A percentile compares a stretch with the other conserved stretches of the same genome.
Conservation (phyloP, 306 rosid species). For the Prunus armeniaca region DNA sequence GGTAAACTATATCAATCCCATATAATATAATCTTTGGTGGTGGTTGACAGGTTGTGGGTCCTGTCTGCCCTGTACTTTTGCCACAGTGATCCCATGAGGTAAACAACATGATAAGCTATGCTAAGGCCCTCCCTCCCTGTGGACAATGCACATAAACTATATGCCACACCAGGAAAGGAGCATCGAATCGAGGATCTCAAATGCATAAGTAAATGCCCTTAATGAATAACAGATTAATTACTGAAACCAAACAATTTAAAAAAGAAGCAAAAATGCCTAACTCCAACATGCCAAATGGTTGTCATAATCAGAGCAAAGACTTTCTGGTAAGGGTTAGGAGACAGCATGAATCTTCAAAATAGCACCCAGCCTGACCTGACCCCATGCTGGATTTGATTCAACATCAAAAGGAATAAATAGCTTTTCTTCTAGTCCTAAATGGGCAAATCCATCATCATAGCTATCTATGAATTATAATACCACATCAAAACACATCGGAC, state of each 20-base stretch:
- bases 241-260: conserved; percentile 28
- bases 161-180: not conserved
- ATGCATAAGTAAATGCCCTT: too few species aligned
- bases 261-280: conserved; percentile 6
- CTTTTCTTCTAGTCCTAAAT: conserved; percentile 28
- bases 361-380: conserved; percentile 34
- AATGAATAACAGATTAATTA: not conserved
- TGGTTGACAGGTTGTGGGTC: conserved; percentile 40
- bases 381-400: conserved; percentile 53
- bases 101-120: conserved; percentile 33
- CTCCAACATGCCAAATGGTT: conserved; percentile 44
- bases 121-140: not conserved
- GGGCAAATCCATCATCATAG: conserved; percentile 40
- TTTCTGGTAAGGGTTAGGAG: conserved; percentile 51
- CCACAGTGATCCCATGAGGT: conserved; percentile 27
- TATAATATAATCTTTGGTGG: conserved; percentile 10
- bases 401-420: conserved; percentile 29
- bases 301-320: conserved; percentile 58
- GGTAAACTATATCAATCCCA: conserved; percentile 32
- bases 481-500: conserved; percentile 27
- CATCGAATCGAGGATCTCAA: too few species aligned
- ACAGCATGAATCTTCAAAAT: conserved; percentile 79
- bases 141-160: not conserved
- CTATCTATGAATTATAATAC: conserved; percentile 42
- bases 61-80: conserved; percentile 41